Conservation (phyloP, 148 eudicot species). For the Vaccinium vitisidaea region DNA sequence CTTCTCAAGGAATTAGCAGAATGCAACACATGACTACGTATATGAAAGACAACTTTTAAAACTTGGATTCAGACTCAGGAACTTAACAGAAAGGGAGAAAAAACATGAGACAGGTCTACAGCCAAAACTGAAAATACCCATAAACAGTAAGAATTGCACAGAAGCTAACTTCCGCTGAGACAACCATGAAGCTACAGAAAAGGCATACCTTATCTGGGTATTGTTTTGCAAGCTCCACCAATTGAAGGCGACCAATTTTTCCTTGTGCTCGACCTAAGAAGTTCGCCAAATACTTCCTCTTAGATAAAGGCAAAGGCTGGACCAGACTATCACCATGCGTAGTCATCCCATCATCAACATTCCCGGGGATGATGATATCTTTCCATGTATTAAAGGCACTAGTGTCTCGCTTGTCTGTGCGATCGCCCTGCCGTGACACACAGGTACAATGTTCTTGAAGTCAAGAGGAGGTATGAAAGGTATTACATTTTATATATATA, state of each 20-base stretch:
- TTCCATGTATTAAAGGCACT: conserved; percentile 96
- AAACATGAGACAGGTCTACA: neutral
- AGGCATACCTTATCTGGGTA: conserved; percentile 69
- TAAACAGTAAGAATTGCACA: conserved; percentile 2
- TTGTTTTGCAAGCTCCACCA: conserved; percentile 77
- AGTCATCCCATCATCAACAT: conserved; percentile 92
- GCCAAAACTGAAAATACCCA: neutral
- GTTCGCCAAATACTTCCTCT: conserved; percentile 80
- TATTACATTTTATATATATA: neutral
- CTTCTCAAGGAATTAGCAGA: neutral
- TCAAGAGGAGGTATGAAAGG: neutral
- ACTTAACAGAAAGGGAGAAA: neutral
- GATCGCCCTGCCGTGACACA: conserved; percentile 64
- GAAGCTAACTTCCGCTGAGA: neutral
- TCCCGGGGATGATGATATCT: conserved; percentile 92
- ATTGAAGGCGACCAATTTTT: conserved; percentile 73
- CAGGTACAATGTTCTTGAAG: conserved; percentile 16
- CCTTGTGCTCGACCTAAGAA: conserved; percentile 88
- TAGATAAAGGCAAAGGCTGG: conserved; percentile 75
- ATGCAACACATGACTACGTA: neutral
- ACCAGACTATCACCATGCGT: conserved; percentile 45
- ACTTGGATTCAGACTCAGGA: neutral
- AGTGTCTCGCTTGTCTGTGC: conserved; percentile 88
- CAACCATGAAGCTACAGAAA: conserved; percentile 4
- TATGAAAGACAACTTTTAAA: neutral